Evolutionary conservation across 768 basidiomycete genomes (phyloP), one percentile per base, ranked within the genome.

Genomic region (Boletus rubescentipes): DNA sequence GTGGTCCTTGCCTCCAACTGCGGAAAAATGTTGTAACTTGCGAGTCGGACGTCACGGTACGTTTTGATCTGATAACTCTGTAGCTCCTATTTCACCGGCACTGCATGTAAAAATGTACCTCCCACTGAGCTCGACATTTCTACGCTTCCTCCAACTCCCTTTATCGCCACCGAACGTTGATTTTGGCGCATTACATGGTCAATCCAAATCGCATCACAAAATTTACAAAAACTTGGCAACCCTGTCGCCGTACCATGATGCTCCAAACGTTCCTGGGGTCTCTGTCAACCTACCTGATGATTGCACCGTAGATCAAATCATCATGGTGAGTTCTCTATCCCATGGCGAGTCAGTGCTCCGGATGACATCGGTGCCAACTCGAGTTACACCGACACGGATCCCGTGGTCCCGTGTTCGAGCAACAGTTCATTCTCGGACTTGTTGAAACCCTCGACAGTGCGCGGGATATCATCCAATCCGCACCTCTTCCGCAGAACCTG

Each of bases 361-460:
- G 7, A 30, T 55, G 51, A 47, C 46, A 1, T 55, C 8, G 29
- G 23, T 20, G 30, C 34, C 21, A 34, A 43, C 12, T 18, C 46
- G 49, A 77, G 77, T 68, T 78, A 65, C 73, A 71, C 55, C 57
- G 75, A 46, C 77, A 79, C 50, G 77, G 77, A 10, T 72, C 70
- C 46, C 73, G 75, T 47, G 71, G 65, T 52, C 76, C 73, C 38
- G 62, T 62, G 20, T 60, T 51, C n/a, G 69, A 72, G 68, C 65
- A 66, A 23, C 4, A 12, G 39, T 72, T 60, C 58, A 67, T 74
- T 47, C 62, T 67, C 9, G 65, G 66, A 42, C 69, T 78, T 16
- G 68, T 69, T 12, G 49, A 57, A 9, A 69, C 71, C 38, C 70
- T 78, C 21, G 63, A 61, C 29, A 55, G 53, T 31, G 51, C 62